phyloP scores from a whole-genome alignment of 2,329 filamentous ascomycete genomes.

The Periconia sp. region DNA sequence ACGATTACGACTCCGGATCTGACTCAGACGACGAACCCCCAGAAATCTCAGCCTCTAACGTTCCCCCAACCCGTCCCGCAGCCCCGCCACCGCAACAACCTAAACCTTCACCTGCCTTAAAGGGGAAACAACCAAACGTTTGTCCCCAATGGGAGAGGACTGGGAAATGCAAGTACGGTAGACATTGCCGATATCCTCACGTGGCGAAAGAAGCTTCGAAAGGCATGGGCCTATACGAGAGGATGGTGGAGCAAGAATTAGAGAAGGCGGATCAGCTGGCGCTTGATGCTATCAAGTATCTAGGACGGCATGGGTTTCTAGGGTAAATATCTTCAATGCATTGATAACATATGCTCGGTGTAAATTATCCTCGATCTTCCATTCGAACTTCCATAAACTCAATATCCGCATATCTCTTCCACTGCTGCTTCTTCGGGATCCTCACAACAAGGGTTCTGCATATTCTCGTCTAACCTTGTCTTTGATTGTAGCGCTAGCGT shows the following conservation, averaged over 20 bases:
- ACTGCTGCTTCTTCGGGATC: no score
- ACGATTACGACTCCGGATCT: conserved; percentile 29
- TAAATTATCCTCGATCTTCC: no score
- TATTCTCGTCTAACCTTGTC: no score
- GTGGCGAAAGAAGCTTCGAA: conserved; percentile 22
- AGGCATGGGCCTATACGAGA: conserved; percentile 32
- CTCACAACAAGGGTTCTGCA: no score
- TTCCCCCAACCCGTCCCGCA: conserved; percentile 17
- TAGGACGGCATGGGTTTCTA: conserved; percentile 52
- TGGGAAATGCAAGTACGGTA: conserved; percentile 35
- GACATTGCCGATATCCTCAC: conserved; percentile 34
- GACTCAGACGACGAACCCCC: conserved; percentile 45
- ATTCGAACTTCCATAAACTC: no score
- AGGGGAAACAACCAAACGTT: conserved; percentile 15
- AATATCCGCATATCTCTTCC: no score
- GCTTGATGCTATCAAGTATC: conserved; percentile 54
- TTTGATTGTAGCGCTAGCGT: no score
- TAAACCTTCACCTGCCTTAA: conserved; percentile 5
- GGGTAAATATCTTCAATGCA: no score
- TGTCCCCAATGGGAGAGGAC: conserved; percentile 32
- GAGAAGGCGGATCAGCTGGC: conserved; percentile 50
- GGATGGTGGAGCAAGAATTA: conserved; percentile 53
- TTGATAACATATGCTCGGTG: no score
- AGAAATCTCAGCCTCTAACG: conserved; percentile 47
- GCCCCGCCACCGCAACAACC: conserved; percentile 21